Evolutionary conservation across 1,139 yeast species (phyloP).

Genomic region (Candida albicans): DNA sequence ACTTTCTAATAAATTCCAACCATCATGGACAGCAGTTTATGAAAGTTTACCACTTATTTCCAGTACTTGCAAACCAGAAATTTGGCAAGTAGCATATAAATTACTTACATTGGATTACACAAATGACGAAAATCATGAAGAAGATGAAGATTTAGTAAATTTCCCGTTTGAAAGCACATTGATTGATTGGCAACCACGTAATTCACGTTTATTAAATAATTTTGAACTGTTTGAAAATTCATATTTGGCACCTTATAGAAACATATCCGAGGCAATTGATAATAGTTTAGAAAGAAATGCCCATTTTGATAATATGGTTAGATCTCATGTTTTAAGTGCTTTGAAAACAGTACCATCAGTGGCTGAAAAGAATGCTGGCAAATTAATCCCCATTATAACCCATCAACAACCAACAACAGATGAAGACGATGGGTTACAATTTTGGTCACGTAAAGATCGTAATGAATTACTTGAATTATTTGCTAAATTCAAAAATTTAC

Average conservation of each 20-base stretch:
- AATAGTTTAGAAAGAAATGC: conserved; percentile 5
- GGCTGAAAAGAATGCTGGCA: conserved; percentile 62
- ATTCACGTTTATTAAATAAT: conserved; percentile 28
- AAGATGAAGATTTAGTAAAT: conserved; percentile 16
- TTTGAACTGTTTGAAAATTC: conserved; percentile 23
- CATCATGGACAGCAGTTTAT: conserved; percentile 76
- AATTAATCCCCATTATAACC: conserved; percentile 55
- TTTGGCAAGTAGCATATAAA: conserved; percentile 57
- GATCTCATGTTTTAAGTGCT: conserved; percentile 12
- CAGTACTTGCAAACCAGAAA: conserved; percentile 40
- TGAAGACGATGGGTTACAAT: conserved; percentile 19
- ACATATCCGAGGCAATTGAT: conserved; percentile 31
- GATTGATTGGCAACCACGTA: conserved; percentile 33
- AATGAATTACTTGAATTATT: conserved; percentile 62
- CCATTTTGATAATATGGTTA: conserved; percentile 26
- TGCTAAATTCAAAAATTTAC: conserved; percentile 64
- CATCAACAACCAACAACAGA: conserved; percentile 27
- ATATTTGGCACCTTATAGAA: conserved; percentile 23
- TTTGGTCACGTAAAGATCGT: conserved; percentile 66
- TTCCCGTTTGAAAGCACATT: conserved; percentile 20
- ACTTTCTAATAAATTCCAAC: conserved; percentile 74
- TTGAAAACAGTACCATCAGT: conserved; percentile 49
- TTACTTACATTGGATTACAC: conserved; percentile 39
- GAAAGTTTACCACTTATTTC: conserved; percentile 57
- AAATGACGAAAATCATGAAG: conserved; percentile 18